A percentile compares a stretch with the other conserved stretches of the same genome.
Conservation (phyloP, 208 protist genomes). For the Trypanosomatidae sp. region DNA sequence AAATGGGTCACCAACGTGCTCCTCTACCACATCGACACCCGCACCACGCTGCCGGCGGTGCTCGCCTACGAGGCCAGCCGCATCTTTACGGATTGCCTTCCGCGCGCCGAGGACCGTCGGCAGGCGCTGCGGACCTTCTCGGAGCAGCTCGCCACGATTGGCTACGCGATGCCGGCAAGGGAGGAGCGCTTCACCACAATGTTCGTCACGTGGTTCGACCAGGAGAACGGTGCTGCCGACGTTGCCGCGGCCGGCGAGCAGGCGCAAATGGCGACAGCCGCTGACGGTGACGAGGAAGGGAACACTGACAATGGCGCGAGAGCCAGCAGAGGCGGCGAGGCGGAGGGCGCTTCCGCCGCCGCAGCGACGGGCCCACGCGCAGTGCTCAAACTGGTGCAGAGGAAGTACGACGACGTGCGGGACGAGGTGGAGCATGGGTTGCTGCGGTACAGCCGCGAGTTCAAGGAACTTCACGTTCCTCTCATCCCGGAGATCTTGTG, state of each 20-base stretch:
- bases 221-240: slow-evolving; percentile 4
- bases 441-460: slow-evolving; percentile 95
- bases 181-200: slow-evolving; percentile 78
- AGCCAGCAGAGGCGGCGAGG: neutral
- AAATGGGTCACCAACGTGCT: slow-evolving; percentile 91
- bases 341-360: neutral
- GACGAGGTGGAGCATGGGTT: slow-evolving; percentile 92
- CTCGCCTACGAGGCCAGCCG: slow-evolving; percentile 93
- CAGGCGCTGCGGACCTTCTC: slow-evolving; percentile 69
- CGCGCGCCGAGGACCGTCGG: slow-evolving; percentile 70
- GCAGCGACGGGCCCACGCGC: no score
- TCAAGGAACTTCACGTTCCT: no score
- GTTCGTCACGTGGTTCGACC: slow-evolving; percentile 86
- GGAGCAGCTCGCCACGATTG: slow-evolving; percentile 86
- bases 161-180: slow-evolving; percentile 70
- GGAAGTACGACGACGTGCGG: slow-evolving; percentile 67
- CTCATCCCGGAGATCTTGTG: slow-evolving; percentile 90
- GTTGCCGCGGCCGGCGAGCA: neutral
- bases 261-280: neutral
- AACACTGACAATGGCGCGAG: neutral
- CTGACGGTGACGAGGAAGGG: neutral
- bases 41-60: slow-evolving; percentile 90
- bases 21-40: slow-evolving; percentile 91
- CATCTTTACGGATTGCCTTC: slow-evolving; percentile 94
- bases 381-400: slow-evolving; percentile 65